Base-by-base conservation (phyloP, 257 asterid species). In the Mentha longifolia region DNA sequence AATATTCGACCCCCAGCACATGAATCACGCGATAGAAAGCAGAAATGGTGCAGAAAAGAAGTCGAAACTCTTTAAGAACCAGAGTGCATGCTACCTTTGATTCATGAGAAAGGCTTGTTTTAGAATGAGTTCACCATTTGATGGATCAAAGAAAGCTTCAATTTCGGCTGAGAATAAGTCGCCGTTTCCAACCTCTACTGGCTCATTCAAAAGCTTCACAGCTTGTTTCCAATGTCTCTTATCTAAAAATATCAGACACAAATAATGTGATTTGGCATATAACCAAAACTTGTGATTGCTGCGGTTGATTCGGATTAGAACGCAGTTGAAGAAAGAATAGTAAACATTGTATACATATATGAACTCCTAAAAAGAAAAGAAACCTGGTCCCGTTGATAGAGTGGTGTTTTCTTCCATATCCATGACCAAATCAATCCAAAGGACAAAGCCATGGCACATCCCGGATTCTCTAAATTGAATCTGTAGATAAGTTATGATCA, bases 371-470 rank as follows among this genome's bases (percentile, higher is more conserved):
- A 28, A 3, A 28, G 31, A 28, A 28, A 28, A 28, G 31, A 28
- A 52, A 93, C 97, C 98, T 76, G 97, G 97, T 63, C 97, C 98
- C 1, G 95, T 89, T 28, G 91, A 83, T 66, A 87, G 63, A 77
- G 83, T 33, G 35, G 73, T 73, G 70, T 72, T 65, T 25, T 77
- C 81, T 55, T 85, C 79, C 0, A 57, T 72, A 76, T 87, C 88
- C 89, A 93, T 61, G 43, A 85, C 81, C 97, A 96, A 94, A 74
- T 94, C 98, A 50, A 94, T 91, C 98, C 98, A 94, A 37, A 94
- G 67, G 62, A 82, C 96, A 65, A 94, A 82, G 60, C 95, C 97
- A 71, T 94, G 98, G 85, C 96, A 94, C 46, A 61, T 73, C 37
- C 98, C 98, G 13, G 81, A 56, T 69, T 80, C 82, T 42, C 57